Percentiles rank a stretch among this genome's conserved stretches.
These are phyloP conservation scores for Debaryomyces robertsiae DNA, from an alignment of 1,139 yeast genomes.

Conservation along the genomic window DNA sequence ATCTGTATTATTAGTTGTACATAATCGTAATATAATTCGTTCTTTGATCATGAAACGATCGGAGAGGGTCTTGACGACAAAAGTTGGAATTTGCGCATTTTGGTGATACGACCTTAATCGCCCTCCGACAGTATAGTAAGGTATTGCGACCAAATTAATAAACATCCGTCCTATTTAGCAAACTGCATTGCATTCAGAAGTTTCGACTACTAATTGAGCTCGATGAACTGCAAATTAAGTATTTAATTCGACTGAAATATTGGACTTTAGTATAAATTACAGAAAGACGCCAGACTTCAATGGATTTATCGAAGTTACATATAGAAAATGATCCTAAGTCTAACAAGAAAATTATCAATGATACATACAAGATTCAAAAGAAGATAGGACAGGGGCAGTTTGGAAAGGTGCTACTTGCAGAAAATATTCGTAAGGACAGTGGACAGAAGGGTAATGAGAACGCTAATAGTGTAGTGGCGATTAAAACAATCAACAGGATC, in stretches of 20 bases:
- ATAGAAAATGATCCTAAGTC: constrained; percentile 35
- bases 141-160: too few relatives aligned
- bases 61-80: too few relatives aligned
- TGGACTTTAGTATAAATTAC: too few relatives aligned
- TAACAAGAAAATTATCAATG: constrained; percentile 39
- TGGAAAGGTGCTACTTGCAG: constrained; percentile 46
- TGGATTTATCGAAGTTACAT: constrained; percentile 31
- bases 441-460: constrained; percentile 2
- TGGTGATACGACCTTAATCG: too few relatives aligned
- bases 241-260: too few relatives aligned
- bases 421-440: constrained; percentile 18
- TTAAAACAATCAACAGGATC: constrained; percentile 48
- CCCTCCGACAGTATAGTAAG: too few relatives aligned
- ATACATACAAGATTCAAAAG: constrained; percentile 34
- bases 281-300: constrained; percentile 13
- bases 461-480: constrained; percentile 34
- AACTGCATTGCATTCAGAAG: neutral
- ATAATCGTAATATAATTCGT: neutral
- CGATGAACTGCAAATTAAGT: neutral
- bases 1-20: constrained; percentile 3
- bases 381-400: constrained; percentile 50
- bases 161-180: too few relatives aligned
- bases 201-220: neutral
- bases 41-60: too few relatives aligned
- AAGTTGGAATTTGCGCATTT: too few relatives aligned